phyloP scores from a whole-genome alignment of 352 stramenopile species.

The Globisporangium acanthophoron region DNA sequence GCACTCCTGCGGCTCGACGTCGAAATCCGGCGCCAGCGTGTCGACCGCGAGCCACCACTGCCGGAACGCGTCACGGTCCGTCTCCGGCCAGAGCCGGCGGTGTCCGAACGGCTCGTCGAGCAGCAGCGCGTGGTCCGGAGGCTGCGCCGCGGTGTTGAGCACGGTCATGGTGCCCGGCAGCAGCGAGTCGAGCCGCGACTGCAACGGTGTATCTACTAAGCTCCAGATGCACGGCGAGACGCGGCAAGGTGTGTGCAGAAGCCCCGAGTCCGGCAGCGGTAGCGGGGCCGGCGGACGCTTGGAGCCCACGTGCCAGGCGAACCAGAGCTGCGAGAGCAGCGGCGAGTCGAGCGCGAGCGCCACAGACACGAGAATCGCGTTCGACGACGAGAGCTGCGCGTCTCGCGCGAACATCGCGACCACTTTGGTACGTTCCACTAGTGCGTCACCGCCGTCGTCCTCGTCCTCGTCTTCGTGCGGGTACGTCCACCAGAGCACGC shows the following conservation, averaged over 20 bases:
- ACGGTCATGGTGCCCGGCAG: constrained; percentile 47
- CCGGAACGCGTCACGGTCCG: constrained; percentile 39
- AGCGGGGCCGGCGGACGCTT: constrained; percentile 30
- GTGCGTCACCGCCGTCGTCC: constrained; percentile 1
- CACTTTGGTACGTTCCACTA: constrained; percentile 37
- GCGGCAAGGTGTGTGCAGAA: not conserved
- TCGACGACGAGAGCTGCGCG: constrained; percentile 42
- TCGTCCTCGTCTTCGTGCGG: constrained; percentile 21
- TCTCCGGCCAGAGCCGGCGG: constrained; percentile 42
- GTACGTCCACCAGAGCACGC: constrained; percentile 57
- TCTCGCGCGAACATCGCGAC: constrained; percentile 54
- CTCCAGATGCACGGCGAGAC: constrained; percentile 26
- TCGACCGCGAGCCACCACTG: constrained; percentile 29
- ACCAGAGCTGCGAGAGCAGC: constrained; percentile 47
- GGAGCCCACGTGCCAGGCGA: constrained; percentile 62
- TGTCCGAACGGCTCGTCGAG: constrained; percentile 37
- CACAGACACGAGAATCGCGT: constrained; percentile 55
- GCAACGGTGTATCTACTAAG: constrained; percentile 25
- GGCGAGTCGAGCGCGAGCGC: constrained; percentile 58
- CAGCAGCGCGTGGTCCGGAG: constrained; percentile 30
- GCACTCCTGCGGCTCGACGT: constrained; percentile 43
- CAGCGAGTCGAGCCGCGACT: constrained; percentile 44
- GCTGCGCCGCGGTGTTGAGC: constrained; percentile 30
- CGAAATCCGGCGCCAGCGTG: constrained; percentile 30
- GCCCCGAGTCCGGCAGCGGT: constrained; percentile 8